phyloP scores from a whole-genome alignment of 2,329 filamentous ascomycete species.

The Fusarium sp. region DNA sequence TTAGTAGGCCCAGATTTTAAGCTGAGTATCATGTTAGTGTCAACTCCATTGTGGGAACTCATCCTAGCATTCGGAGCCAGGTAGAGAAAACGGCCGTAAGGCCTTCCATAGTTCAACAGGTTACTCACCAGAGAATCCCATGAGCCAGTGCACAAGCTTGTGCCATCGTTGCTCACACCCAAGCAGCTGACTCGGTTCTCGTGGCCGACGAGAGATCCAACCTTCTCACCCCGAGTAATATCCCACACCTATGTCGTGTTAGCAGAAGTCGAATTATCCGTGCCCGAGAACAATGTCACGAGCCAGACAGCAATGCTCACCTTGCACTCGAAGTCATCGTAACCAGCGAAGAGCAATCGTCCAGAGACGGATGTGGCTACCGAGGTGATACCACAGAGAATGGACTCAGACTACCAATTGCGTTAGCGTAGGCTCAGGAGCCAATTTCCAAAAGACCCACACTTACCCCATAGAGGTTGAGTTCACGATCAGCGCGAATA shows the following conservation, averaged over 20 bases:
- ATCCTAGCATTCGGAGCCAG: neutral
- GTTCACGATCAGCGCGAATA: slow-evolving; percentile 89
- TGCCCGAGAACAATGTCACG: neutral
- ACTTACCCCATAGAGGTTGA: slow-evolving; percentile 76
- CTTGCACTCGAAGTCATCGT: slow-evolving; percentile 99
- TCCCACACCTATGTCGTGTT: slow-evolving; percentile 85
- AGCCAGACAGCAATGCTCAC: slow-evolving; percentile 60
- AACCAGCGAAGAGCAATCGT: slow-evolving; percentile 93
- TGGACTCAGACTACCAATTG: slow-evolving; percentile 83
- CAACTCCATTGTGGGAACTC: neutral
- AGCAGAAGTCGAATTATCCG: slow-evolving; percentile 6
- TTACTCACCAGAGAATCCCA: slow-evolving; percentile 96
- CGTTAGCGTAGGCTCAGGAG: slow-evolving; percentile 26
- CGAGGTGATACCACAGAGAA: slow-evolving; percentile 97
- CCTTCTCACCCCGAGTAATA: slow-evolving; percentile 93
- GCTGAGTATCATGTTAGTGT: slow-evolving; percentile 58
- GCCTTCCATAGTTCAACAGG: neutral
- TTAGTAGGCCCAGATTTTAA: slow-evolving; percentile 90
- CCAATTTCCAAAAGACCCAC: slow-evolving; percentile 12
- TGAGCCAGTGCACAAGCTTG: slow-evolving; percentile 98
- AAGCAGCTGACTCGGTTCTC: slow-evolving; percentile 99
- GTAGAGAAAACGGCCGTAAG: neutral
- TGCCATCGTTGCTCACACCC: slow-evolving; percentile 98
- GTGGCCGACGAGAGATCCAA: slow-evolving; percentile 95
- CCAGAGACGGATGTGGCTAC: slow-evolving; percentile 98